These are phyloP conservation scores for Keithomyces neogunnii DNA, from an alignment of 2,329 filamentous ascomycete genomes.

Conservation along the genomic window DNA sequence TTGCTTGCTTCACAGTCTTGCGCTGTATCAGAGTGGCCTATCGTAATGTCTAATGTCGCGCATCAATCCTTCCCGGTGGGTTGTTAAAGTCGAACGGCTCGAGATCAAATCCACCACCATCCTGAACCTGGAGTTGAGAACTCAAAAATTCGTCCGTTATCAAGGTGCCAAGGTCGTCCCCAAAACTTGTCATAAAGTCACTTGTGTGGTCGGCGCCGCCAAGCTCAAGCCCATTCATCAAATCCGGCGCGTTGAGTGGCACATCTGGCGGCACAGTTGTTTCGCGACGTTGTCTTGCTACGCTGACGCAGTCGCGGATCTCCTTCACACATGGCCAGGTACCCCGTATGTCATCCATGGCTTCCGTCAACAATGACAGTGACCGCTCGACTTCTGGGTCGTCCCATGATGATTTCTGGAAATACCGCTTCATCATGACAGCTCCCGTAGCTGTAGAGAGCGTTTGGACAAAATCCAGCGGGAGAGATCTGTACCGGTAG, in stretches of 20 bases:
- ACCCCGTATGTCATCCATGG: constrained; percentile 42
- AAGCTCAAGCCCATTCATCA: constrained; percentile 24
- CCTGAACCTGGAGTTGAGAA: constrained; percentile 20
- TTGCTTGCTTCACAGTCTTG: no score
- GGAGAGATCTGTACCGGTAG: constrained; percentile 34
- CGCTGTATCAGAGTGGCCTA: no score
- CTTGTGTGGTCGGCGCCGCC: constrained; percentile 13
- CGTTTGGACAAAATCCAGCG: constrained; percentile 40
- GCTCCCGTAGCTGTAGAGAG: constrained; percentile 37
- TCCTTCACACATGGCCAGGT: constrained; percentile 38
- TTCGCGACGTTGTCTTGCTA: constrained; percentile 20
- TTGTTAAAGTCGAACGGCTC: constrained; percentile 24
- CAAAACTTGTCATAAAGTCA: constrained; percentile 19
- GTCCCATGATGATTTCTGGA: constrained; percentile 30
- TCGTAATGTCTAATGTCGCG: neutral
- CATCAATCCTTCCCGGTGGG: neutral
- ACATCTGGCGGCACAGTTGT: constrained; percentile 22
- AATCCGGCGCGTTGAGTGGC: constrained; percentile 21
- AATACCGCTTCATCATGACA: constrained; percentile 36
- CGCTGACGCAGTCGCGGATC: constrained; percentile 26
- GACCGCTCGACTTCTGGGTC: constrained; percentile 39
- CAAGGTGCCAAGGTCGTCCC: constrained; percentile 23
- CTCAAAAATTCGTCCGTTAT: constrained; percentile 26
- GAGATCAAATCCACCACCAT: constrained; percentile 12
- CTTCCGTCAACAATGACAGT: constrained; percentile 39